phyloP scores from a whole-genome alignment of 1,284 basidiomycete species.

The Cutaneotrichosporon curvatum region DNA sequence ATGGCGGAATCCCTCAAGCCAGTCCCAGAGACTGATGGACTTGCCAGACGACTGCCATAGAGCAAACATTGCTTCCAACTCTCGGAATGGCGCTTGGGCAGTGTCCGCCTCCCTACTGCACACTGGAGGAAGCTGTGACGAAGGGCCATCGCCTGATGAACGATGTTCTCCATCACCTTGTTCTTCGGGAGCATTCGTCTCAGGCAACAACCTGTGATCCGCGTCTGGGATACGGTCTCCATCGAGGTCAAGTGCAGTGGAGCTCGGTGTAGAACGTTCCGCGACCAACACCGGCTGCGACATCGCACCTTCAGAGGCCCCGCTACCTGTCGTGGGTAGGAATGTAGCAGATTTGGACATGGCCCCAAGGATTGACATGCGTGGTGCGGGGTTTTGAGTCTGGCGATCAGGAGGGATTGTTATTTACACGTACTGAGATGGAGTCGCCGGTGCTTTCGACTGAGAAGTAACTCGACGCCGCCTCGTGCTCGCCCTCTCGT shows the following conservation, averaged over 20 bases:
- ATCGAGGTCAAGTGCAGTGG: too few relatives aligned
- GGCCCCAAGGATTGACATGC: constrained; percentile 15
- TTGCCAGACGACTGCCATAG: constrained; percentile 35
- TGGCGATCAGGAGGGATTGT: neutral
- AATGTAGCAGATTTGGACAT: constrained; percentile 8
- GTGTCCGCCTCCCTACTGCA: too few relatives aligned
- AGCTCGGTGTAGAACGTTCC: too few relatives aligned
- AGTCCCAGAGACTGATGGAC: constrained; percentile 42
- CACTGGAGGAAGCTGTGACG: too few relatives aligned
- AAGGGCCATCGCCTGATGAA: too few relatives aligned
- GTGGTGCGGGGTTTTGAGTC: constrained; percentile 16
- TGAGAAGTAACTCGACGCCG: constrained; percentile 17
- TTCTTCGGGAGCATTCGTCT: too few relatives aligned
- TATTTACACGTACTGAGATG: constrained; percentile 4
- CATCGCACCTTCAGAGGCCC: too few relatives aligned
- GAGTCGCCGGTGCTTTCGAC: constrained; percentile 18
- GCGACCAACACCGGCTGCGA: too few relatives aligned
- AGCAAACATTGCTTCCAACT: constrained; percentile 29
- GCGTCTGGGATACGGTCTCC: too few relatives aligned
- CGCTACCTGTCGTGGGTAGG: too few relatives aligned
- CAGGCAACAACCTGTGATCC: too few relatives aligned
- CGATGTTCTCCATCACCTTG: too few relatives aligned
- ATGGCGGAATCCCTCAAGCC: constrained; percentile 35
- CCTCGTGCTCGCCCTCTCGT: constrained; percentile 3
- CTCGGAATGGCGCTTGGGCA: constrained; percentile 15